Conservation (phyloP, 306 rosid species). For the Vigna reflexopilosa region DNA sequence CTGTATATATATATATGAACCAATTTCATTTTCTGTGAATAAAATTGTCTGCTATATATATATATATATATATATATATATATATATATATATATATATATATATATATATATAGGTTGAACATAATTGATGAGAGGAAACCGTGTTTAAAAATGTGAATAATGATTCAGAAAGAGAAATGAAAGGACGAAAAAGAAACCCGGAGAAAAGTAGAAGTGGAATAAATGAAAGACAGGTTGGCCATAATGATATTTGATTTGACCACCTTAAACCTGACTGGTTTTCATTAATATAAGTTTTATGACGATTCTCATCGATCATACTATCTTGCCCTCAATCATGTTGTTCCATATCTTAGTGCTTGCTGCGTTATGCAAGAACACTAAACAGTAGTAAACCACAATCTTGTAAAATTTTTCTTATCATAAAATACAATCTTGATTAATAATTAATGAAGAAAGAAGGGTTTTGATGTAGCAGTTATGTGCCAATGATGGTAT, state of each 20-base stretch:
- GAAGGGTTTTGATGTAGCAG: constrained; percentile 52
- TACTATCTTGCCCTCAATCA: constrained; percentile 36
- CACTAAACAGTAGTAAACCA: constrained; percentile 16
- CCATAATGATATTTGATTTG: constrained; percentile 55
- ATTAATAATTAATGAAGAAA: constrained; percentile 44
- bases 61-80: too few relatives aligned
- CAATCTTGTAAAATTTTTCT: not conserved
- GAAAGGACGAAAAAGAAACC: constrained; percentile 31
- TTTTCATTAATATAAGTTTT: constrained; percentile 40
- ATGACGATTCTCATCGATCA: constrained; percentile 42
- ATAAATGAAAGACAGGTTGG: constrained; percentile 60
- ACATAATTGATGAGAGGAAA: constrained; percentile 29
- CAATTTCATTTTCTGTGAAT: not conserved
- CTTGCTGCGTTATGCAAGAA: constrained; percentile 24
- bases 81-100: too few relatives aligned
- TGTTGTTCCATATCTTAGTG: constrained; percentile 25
- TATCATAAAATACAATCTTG: constrained; percentile 15
- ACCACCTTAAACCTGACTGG: constrained; percentile 55
- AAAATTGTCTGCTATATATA: not conserved
- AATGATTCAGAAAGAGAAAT: constrained; percentile 39
- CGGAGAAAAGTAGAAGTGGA: constrained; percentile 22
- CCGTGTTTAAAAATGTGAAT: constrained; percentile 2
- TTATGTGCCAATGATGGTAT: constrained; percentile 68
- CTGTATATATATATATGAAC: not conserved
- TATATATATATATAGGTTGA: not conserved